Conservation (phyloP, 2,329 filamentous ascomycete genomes). For the Colletotrichum ledebouriae region DNA sequence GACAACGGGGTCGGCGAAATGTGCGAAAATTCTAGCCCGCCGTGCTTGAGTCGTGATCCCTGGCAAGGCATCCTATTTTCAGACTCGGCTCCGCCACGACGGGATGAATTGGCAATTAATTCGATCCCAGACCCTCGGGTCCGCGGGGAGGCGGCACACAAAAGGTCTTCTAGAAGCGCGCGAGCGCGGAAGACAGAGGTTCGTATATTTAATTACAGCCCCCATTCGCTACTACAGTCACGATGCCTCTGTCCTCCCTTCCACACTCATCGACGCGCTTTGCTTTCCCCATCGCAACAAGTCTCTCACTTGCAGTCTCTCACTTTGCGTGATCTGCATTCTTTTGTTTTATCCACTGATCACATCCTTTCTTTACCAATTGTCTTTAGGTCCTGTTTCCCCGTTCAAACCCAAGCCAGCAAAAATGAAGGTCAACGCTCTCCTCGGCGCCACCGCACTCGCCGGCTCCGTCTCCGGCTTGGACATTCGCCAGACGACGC, state of each 20-base stretch:
- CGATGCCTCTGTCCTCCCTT: background rate
- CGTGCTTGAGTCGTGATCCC: constrained; percentile 38
- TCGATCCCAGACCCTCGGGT: constrained; percentile 25
- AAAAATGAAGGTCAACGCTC: constrained; percentile 33
- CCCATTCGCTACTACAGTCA: background rate
- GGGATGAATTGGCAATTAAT: constrained; percentile 17
- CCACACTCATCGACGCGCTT: constrained; percentile 8
- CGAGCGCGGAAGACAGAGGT: background rate
- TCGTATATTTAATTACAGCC: constrained; percentile 28
- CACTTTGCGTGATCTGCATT: constrained; percentile 8
- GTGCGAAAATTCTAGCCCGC: constrained; percentile 35
- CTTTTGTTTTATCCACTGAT: constrained; percentile 1
- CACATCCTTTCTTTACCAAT: constrained; percentile 13
- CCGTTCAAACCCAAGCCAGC: background rate
- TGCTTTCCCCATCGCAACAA: constrained; percentile 17
- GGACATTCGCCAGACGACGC: constrained; percentile 46
- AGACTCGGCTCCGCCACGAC: constrained; percentile 31
- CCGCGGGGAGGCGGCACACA: background rate
- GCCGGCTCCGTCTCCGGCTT: constrained; percentile 42
- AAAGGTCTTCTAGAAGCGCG: background rate
- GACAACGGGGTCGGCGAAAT: constrained; percentile 27
- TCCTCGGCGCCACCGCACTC: constrained; percentile 26
- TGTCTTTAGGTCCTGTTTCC: background rate
- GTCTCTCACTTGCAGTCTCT: constrained; percentile 32
- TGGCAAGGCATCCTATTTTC: constrained; percentile 32